Conservation (phyloP, 2,329 filamentous ascomycete species). For the Penicillium aurantiogriseum region DNA sequence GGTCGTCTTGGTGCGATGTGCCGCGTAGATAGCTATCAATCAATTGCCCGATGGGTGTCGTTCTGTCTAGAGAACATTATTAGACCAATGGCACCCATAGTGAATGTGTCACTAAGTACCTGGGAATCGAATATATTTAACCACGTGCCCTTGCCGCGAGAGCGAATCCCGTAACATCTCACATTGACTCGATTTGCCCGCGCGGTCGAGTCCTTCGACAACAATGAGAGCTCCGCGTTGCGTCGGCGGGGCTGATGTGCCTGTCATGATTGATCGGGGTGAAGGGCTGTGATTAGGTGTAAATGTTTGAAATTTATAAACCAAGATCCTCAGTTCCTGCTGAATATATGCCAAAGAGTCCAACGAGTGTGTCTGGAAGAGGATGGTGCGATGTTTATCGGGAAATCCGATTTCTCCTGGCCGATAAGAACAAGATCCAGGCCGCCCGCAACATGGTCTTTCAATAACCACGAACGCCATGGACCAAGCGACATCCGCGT, state of each 20-base stretch:
- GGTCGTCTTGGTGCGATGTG: conserved; percentile 72
- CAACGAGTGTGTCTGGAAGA: background rate
- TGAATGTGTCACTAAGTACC: conserved; percentile 42
- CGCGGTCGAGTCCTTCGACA: conserved; percentile 84
- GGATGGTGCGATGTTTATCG: conserved; percentile 9
- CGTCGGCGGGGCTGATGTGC: conserved; percentile 1
- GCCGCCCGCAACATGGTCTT: conserved; percentile 11
- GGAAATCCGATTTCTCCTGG: conserved; percentile 16
- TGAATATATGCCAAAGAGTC: background rate
- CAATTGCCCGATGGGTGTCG: conserved; percentile 80
- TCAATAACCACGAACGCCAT: conserved; percentile 26
- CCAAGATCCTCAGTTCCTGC: background rate
- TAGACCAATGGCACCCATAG: conserved; percentile 9
- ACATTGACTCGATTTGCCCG: conserved; percentile 91
- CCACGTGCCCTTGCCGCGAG: conserved; percentile 49
- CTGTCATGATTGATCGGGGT: background rate
- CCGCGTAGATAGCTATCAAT: conserved; percentile 80
- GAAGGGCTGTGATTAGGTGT: background rate
- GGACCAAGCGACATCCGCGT: conserved; percentile 25
- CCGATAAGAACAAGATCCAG: conserved; percentile 19
- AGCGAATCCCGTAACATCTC: conserved; percentile 61
- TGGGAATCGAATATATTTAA: conserved; percentile 65
- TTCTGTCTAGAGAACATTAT: conserved; percentile 59
- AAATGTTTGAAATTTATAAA: background rate
- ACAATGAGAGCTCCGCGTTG: conserved; percentile 72